Conservation (phyloP, 495 filamentous ascomycete genomes). For the Penicillium argentinense region DNA sequence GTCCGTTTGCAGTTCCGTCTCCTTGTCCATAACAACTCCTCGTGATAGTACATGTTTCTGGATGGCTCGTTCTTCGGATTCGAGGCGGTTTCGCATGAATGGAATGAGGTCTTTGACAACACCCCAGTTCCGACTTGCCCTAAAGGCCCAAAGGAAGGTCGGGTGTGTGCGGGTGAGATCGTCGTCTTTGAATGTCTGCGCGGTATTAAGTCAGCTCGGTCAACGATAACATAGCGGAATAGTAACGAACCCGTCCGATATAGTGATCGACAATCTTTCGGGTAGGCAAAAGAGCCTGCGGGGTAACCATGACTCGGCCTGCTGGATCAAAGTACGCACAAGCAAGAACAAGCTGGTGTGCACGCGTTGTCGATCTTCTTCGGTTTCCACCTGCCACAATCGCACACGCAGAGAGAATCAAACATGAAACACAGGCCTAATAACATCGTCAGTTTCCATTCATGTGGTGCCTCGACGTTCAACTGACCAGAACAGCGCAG, state of each 20-base stretch:
- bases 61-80: constrained; percentile 30
- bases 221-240: background rate
- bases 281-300: constrained; percentile 77
- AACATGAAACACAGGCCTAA: constrained; percentile 58
- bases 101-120: constrained; percentile 65
- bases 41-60: constrained; percentile 42
- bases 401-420: constrained; percentile 56
- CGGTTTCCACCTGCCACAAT: constrained; percentile 56
- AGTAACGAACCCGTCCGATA: constrained; percentile 57
- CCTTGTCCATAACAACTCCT: constrained; percentile 34
- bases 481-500: constrained; percentile 62
- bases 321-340: constrained; percentile 73
- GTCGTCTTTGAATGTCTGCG: constrained; percentile 65
- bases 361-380: constrained; percentile 58
- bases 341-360: constrained; percentile 76
- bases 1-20: constrained; percentile 47
- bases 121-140: constrained; percentile 74
- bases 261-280: constrained; percentile 79
- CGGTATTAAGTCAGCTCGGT: background rate
- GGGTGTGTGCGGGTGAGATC: constrained; percentile 74
- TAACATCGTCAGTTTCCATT: constrained; percentile 15
- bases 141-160: constrained; percentile 85
- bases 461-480: no score
- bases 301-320: constrained; percentile 75
- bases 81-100: constrained; percentile 63